Base-by-base conservation (phyloP, 1,284 basidiomycete species). In the Tremellales sp. region DNA sequence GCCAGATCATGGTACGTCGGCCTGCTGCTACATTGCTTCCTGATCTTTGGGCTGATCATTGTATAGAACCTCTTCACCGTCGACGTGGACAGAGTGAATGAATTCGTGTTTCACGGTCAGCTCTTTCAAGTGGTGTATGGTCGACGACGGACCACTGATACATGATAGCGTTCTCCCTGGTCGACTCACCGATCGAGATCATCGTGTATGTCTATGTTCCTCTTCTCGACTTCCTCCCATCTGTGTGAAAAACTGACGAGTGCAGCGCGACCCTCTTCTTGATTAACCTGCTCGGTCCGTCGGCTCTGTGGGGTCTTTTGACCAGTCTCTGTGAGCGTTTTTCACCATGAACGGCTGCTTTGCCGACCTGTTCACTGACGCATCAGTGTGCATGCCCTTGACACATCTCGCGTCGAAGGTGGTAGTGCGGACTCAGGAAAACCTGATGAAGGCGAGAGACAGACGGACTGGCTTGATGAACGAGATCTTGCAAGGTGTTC, bases 391-490 rank as follows among this genome's bases (percentile, higher is more conserved):
- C 78, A 73, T 92, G 33, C 91, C 91, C 11, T 62, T 94, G 67
- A 96, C 91, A 64, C 89, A 94, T 68, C 82, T 82, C 41, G 88
- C 90, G 0, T 85, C 87, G 43, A 90, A 88, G 71, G 76, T 91
- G 19, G 86, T 94, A 35, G 85, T 94, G 12, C 76, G 78, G 43
- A 82, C 82, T 0, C 89, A 96, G 66, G 89, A 94, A 54, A 88
- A 86, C 61, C 77, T 96, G 21, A 93, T 93, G 89, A 91, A 90
- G 73, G 81, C 87, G 29, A 81, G 91, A 19, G 92, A 97, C 62
- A 86, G 91, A 72, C 82, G 92, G 43, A 89, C 92, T 17, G 79
- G 85, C 1, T 75, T 94, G 41, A 96, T 94, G 90, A 94, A 94
- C 62, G 91, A 94, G 82, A 82, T 92, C 47, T 76, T 96, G 6